Evolutionary conservation across 2,329 filamentous ascomycete species (phyloP).

Genomic region (Phaeosphaeria sp.): DNA sequence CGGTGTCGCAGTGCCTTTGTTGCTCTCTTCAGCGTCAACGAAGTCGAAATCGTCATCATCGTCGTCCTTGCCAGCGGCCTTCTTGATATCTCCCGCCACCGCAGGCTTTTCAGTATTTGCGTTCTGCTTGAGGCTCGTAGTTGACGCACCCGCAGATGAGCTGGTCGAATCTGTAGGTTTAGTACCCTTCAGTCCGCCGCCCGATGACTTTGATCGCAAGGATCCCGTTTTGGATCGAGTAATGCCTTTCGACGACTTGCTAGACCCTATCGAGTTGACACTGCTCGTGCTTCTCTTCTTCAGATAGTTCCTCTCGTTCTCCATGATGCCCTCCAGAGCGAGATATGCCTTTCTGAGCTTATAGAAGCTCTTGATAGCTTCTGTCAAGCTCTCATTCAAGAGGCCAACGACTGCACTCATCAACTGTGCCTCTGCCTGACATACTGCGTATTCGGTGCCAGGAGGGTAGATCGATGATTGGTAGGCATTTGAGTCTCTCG

Average conservation of each 20-base stretch:
- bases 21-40: constrained; percentile 62
- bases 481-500: constrained; percentile 66
- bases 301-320: constrained; percentile 71
- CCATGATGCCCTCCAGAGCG: constrained; percentile 79
- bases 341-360: constrained; percentile 89
- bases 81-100: constrained; percentile 19
- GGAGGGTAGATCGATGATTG: constrained; percentile 75
- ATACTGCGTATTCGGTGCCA: constrained; percentile 86
- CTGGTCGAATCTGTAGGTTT: constrained; percentile 19
- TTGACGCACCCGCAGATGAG: constrained; percentile 21
- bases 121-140: constrained; percentile 22
- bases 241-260: constrained; percentile 27
- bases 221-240: constrained; percentile 26
- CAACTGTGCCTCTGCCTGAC: constrained; percentile 83
- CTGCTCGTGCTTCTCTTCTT: constrained; percentile 45
- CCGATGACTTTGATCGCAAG: constrained; percentile 19
- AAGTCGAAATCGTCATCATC: constrained; percentile 57
- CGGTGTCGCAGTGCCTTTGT: constrained; percentile 55
- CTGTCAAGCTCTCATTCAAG: constrained; percentile 89
- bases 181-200: constrained; percentile 13
- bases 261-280: constrained; percentile 29
- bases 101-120: constrained; percentile 5
- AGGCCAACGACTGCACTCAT: constrained; percentile 90
- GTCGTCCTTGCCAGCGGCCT: constrained; percentile 27
- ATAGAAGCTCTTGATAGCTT: constrained; percentile 90